Evolutionary conservation across 805 yeast species (phyloP), one percentile per base, ranked within the genome.

Genomic region (Candida nitratophila): DNA sequence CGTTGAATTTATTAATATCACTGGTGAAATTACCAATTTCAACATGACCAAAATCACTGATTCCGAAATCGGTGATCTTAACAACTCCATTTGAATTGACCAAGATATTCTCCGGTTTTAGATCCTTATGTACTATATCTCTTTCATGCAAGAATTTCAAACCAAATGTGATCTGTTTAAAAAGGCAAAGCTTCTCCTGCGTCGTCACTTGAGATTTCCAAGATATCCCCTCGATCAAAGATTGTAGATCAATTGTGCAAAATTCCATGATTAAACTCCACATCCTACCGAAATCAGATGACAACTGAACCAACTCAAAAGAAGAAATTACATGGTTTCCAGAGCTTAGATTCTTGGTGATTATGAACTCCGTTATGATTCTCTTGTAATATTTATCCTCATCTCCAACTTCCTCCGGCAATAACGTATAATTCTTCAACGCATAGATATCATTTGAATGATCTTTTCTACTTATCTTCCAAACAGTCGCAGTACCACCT

Each of bases 231-330:
- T 70, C 63, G 41, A 83, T 74, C 40, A 77, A 55, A 44, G 72
- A 69, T 53, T 79, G 79, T 39, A 84, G 61, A 59, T 84, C 93
- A 40, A 82, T 82, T 19, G 61, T 63, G 52, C 87, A 82, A 43
- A 63, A 72, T 49, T 82, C 86, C 71, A 84, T 65, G 3, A 81
- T 71, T 58, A 84, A 75, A 2, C 91, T 93, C 93, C 93, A 85
- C 2, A 86, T 83, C 49, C 89, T 66, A 2, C 76, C 70, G 47
- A 81, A 60, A 19, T 77, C 73, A 1, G 82, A 69, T 44, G 82
- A 84, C 19, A 83, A 68, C 45, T 78, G 71, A 16, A 83, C 59
- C 21, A 83, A 54, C 11, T 76, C 77, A 49, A 70, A 66, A 4
- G 82, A 78, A 31, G 70, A 70, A 10, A 80, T 76, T 14, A 81